phyloP scores from a whole-genome alignment of 2,329 filamentous ascomycete species.

The Paraphoma sp. region DNA sequence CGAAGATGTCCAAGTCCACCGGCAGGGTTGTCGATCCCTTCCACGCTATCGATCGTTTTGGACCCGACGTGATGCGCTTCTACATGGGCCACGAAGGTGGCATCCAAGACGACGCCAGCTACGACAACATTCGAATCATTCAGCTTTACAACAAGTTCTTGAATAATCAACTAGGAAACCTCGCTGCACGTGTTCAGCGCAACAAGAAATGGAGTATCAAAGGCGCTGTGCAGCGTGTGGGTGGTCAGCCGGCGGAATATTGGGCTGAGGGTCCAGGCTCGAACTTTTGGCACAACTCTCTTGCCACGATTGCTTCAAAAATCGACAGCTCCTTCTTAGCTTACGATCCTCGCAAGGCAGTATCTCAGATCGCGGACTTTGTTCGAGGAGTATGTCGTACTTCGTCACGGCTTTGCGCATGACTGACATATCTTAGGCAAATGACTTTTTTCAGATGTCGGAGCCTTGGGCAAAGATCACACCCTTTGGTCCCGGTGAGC shows the following conservation, averaged over 20 bases:
- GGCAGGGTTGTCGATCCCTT: slow-evolving; percentile 97
- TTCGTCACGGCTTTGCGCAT: background rate
- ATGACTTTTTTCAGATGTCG: slow-evolving; percentile 69
- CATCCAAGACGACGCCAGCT: slow-evolving; percentile 79
- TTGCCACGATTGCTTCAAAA: slow-evolving; percentile 39
- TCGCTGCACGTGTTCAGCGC: slow-evolving; percentile 73
- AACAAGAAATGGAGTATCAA: slow-evolving; percentile 73
- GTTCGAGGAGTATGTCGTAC: slow-evolving; percentile 32
- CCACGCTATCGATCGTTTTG: slow-evolving; percentile 87
- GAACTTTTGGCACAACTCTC: slow-evolving; percentile 42
- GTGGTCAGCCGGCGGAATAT: slow-evolving; percentile 31
- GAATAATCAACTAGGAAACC: slow-evolving; percentile 79
- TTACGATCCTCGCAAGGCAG: slow-evolving; percentile 37
- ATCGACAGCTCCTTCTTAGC: slow-evolving; percentile 31
- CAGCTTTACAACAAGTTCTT: slow-evolving; percentile 80
- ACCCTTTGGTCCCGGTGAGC: slow-evolving; percentile 34
- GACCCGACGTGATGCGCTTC: slow-evolving; percentile 85
- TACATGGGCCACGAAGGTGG: slow-evolving; percentile 85
- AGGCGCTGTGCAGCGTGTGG: slow-evolving; percentile 59
- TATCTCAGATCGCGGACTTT: slow-evolving; percentile 34
- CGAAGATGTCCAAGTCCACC: slow-evolving; percentile 96
- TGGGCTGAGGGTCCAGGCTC: slow-evolving; percentile 38
- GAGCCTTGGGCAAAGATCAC: slow-evolving; percentile 71
- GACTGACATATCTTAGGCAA: slow-evolving; percentile 57
- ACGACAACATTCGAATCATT: slow-evolving; percentile 79